Conservation (phyloP, 148 eudicot genomes). For the Hydrangea macrophylla region DNA sequence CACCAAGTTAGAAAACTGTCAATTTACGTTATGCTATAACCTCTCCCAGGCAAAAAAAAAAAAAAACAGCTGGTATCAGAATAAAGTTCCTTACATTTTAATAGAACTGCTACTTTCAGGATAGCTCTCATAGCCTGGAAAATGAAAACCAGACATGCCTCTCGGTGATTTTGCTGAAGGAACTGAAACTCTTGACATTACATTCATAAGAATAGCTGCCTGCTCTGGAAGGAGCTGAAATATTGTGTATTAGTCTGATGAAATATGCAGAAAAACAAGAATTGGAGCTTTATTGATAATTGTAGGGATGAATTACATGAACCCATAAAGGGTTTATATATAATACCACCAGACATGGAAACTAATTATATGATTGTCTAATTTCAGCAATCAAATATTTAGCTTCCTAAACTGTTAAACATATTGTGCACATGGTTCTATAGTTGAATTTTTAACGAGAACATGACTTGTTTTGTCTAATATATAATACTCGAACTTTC, state of each 20-base stretch:
- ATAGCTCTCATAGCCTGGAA: conserved; percentile 95
- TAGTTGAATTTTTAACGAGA: too few species aligned
- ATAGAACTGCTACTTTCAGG: conserved; percentile 82
- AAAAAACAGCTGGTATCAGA: conserved; percentile 12
- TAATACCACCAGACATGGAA: too few species aligned
- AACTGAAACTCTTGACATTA: conserved; percentile 59
- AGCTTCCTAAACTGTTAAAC: too few species aligned
- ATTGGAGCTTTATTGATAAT: too few species aligned
- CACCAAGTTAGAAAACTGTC: conserved; percentile 17
- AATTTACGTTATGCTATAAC: neutral
- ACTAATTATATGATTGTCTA: too few species aligned
- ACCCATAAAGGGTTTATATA: too few species aligned
- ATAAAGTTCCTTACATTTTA: conserved; percentile 60
- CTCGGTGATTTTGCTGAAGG: conserved; percentile 73
- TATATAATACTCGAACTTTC: too few species aligned
- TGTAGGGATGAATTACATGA: too few species aligned
- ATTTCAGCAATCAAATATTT: too few species aligned
- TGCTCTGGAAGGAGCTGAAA: conserved; percentile 96
- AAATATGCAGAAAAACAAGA: too few species aligned
- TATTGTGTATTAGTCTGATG: conserved; percentile 21
- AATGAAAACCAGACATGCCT: conserved; percentile 61
- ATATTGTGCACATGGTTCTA: too few species aligned
- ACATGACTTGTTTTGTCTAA: too few species aligned
- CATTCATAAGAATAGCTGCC: conserved; percentile 85
- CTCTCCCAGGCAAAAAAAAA: neutral